phyloP scores from a whole-genome alignment of 2,329 filamentous ascomycete species.

The Hymenotorrendiella dingleyae region DNA sequence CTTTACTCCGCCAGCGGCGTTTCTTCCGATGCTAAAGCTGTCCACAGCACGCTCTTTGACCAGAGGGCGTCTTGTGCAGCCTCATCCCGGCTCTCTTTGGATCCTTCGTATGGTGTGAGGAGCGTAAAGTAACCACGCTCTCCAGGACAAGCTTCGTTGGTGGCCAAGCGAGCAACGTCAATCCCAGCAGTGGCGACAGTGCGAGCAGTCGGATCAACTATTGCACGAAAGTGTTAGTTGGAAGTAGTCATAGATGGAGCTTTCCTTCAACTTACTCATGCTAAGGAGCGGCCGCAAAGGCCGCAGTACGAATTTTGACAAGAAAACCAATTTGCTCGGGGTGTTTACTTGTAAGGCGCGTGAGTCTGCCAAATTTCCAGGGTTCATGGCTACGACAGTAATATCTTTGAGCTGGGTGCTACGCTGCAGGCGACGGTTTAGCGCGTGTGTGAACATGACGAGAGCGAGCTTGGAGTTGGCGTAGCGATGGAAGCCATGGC shows the following conservation, averaged over 20 bases:
- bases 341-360: constrained; percentile 33
- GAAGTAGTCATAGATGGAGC: no score
- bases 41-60: constrained; percentile 32
- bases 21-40: constrained; percentile 7
- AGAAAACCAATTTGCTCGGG: constrained; percentile 20
- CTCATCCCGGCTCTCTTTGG: constrained; percentile 29
- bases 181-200: constrained; percentile 27
- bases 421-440: constrained; percentile 30
- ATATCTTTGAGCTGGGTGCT: constrained; percentile 23
- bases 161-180: constrained; percentile 28
- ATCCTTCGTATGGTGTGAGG: constrained; percentile 27
- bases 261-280: no score
- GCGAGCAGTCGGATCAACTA: constrained; percentile 29
- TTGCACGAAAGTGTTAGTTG: no score
- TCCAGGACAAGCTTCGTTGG: constrained; percentile 24
- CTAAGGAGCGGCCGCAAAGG: constrained; percentile 25
- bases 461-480: constrained; percentile 36
- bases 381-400: constrained; percentile 27
- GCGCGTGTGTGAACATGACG: constrained; percentile 35
- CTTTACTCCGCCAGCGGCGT: background rate
- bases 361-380: constrained; percentile 33
- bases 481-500: constrained; percentile 39
- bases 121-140: constrained; percentile 33
- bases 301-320: constrained; percentile 26
- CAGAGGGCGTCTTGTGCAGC: constrained; percentile 31